A percentile compares a stretch with the other conserved stretches of the same genome.
phyloP scores from a whole-genome alignment of 2,329 filamentous ascomycete genomes.

The Bipolaris gigantea region DNA sequence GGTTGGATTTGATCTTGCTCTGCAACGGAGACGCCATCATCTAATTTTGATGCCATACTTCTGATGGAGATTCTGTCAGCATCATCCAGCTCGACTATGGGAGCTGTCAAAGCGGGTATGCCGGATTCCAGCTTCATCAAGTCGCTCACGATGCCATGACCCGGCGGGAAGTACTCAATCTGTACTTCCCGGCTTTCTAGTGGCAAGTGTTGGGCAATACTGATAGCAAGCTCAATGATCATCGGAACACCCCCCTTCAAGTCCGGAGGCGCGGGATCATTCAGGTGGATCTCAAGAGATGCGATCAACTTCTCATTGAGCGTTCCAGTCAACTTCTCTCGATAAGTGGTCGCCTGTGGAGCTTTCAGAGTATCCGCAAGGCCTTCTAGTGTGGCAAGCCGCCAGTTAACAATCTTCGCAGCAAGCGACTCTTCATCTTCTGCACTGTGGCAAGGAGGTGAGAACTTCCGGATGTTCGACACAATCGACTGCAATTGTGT shows the following conservation, averaged over 20 bases:
- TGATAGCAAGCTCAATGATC: conserved; percentile 89
- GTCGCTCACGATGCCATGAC: conserved; percentile 67
- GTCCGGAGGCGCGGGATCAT: conserved; percentile 74
- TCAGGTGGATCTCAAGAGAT: conserved; percentile 71
- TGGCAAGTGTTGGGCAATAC: conserved; percentile 82
- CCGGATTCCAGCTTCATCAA: conserved; percentile 82
- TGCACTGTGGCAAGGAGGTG: conserved; percentile 71
- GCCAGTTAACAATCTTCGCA: conserved; percentile 87
- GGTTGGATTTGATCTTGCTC: conserved; percentile 41
- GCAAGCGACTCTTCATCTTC: conserved; percentile 90
- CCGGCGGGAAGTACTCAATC: conserved; percentile 82
- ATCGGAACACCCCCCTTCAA: conserved; percentile 87
- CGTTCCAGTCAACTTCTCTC: conserved; percentile 56
- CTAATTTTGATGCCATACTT: conserved; percentile 38
- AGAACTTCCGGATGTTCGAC: conserved; percentile 78
- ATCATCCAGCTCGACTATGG: conserved; percentile 47
- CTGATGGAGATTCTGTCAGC: conserved; percentile 46
- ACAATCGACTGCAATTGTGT: conserved; percentile 82
- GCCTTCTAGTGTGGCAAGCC: conserved; percentile 91
- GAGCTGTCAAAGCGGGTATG: conserved; percentile 51
- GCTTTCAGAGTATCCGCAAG: conserved; percentile 70
- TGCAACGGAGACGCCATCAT: conserved; percentile 32
- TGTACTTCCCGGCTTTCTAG: conserved; percentile 88
- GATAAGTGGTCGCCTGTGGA: conserved; percentile 66
- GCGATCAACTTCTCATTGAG: conserved; percentile 72